Conservation (phyloP, 148 eudicot genomes). For the Amaranthus hypochondriacus region DNA sequence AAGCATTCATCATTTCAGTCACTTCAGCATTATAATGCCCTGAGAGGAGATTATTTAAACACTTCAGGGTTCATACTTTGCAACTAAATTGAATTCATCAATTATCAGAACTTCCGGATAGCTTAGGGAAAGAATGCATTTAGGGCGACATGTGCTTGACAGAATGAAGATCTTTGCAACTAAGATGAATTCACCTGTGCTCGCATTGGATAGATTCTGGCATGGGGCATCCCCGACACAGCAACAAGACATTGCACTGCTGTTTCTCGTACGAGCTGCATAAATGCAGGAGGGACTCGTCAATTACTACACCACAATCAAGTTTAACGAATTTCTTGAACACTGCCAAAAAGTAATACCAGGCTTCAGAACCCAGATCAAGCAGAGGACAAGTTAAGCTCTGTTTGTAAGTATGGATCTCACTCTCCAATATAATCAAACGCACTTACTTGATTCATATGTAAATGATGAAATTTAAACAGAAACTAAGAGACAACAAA, state of each 20-base stretch:
- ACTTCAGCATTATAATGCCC: neutral
- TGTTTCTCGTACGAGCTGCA: conserved; percentile 83
- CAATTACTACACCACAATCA: neutral
- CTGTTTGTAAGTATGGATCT: no score
- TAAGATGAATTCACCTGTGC: conserved; percentile 42
- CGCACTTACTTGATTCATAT: no score
- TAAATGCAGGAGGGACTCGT: conserved; percentile 5
- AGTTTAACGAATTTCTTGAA: neutral
- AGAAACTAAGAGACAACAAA: no score
- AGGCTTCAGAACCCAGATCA: no score
- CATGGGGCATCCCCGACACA: conserved; percentile 62
- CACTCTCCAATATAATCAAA: no score
- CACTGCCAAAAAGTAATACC: neutral
- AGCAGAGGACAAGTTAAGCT: no score
- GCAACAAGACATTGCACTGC: conserved; percentile 92
- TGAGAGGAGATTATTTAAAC: neutral
- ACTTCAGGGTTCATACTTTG: neutral
- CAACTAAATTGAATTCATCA: neutral
- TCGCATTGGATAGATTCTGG: conserved; percentile 84
- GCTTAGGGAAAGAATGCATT: neutral
- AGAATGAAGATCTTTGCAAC: neutral
- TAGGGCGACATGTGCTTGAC: neutral
- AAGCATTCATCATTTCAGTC: neutral
- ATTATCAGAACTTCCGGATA: neutral
- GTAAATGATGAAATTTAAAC: no score